Percentiles rank a stretch among this genome's conserved stretches.
Evolutionary conservation across 2,329 filamentous ascomycete genomes (phyloP).

Genomic region (Ceratocystis destructans): DNA sequence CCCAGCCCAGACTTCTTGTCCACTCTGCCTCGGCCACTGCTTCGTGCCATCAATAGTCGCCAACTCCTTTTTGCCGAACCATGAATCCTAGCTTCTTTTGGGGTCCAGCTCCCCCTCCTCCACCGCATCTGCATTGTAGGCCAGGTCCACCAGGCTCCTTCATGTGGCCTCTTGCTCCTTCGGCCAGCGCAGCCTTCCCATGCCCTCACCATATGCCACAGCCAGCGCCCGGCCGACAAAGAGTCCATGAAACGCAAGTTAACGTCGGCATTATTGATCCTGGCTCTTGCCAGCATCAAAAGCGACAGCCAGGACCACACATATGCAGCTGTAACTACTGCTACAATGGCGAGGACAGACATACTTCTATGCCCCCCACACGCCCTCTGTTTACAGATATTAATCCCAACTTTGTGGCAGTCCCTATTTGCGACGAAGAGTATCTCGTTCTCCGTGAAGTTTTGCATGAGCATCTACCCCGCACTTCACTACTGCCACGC

Average conservation of each 20-base stretch:
- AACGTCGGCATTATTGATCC: background rate
- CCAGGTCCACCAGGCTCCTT: background rate
- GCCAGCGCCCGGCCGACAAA: background rate
- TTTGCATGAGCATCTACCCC: slow-evolving; percentile 5
- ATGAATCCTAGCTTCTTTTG: background rate
- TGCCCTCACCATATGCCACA: background rate
- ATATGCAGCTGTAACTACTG: background rate
- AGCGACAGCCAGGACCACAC: background rate
- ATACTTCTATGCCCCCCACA: background rate
- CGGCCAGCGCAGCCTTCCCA: background rate
- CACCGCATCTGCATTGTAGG: background rate
- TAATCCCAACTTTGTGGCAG: slow-evolving; percentile 12
- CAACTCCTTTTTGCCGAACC: background rate
- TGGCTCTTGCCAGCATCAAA: background rate
- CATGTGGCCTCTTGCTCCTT: background rate
- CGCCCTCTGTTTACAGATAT: background rate
- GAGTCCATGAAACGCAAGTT: background rate
- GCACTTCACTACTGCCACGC: background rate
- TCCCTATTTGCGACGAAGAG: slow-evolving; percentile 3
- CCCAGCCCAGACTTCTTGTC: too few relatives aligned
- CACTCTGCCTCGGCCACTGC: too few relatives aligned
- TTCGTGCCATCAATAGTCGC: too few relatives aligned
- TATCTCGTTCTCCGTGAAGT: slow-evolving; percentile 8
- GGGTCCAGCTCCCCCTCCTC: background rate
- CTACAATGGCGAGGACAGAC: background rate